Percentiles rank a stretch among this genome's conserved stretches.
Conservation (phyloP, 371 early-diverging fungal species). For the Lichtheimia corymbifera region DNA sequence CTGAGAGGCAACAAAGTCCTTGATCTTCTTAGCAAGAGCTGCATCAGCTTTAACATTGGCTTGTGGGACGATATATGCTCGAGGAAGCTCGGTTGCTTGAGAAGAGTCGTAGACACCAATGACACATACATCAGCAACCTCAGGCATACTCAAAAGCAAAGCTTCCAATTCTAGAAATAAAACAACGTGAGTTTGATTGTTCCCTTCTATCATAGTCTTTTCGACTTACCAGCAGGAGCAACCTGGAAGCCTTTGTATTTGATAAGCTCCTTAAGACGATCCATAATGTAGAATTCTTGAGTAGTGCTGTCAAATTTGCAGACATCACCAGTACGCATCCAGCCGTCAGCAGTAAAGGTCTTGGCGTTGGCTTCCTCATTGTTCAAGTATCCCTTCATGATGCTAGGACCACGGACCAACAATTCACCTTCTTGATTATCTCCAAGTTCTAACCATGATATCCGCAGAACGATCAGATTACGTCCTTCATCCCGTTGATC, state of each 20-base stretch:
- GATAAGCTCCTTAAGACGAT: slow-evolving; percentile 79
- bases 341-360: slow-evolving; percentile 71
- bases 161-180: slow-evolving; percentile 78
- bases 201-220: background rate
- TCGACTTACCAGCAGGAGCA: slow-evolving; percentile 45
- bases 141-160: slow-evolving; percentile 67
- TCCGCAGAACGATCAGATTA: background rate
- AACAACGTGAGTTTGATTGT: background rate
- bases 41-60: slow-evolving; percentile 6
- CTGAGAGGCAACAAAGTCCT: slow-evolving; percentile 56
- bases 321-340: slow-evolving; percentile 86
- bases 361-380: slow-evolving; percentile 67
- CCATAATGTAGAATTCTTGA: slow-evolving; percentile 59
- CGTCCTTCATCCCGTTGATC: background rate
- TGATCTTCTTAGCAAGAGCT: slow-evolving; percentile 50
- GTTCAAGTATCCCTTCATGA: slow-evolving; percentile 64
- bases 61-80: slow-evolving; percentile 74
- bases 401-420: slow-evolving; percentile 53
- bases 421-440: slow-evolving; percentile 68
- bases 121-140: slow-evolving; percentile 77
- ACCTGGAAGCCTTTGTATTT: slow-evolving; percentile 78
- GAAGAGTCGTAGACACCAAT: slow-evolving; percentile 63
- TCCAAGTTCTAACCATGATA: slow-evolving; percentile 42
- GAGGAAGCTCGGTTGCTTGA: slow-evolving; percentile 78
- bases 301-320: slow-evolving; percentile 54